Evolutionary conservation across 257 asterid genomes (phyloP).

Genomic region (Fraxinus anomala): DNA sequence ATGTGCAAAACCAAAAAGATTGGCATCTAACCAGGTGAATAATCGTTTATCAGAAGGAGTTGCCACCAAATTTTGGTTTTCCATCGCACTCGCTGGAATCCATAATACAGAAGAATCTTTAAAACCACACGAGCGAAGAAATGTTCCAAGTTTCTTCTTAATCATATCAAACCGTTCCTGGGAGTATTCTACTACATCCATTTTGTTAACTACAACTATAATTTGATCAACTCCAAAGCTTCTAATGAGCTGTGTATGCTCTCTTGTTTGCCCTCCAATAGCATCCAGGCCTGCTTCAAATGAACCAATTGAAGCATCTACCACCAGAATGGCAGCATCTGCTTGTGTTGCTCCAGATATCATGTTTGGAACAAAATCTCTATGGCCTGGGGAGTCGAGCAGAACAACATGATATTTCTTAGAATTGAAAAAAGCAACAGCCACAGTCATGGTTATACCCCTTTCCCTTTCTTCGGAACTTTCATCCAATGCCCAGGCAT

Average conservation of each 20-base stretch:
- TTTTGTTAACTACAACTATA: slow-evolving; percentile 85
- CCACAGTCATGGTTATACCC: slow-evolving; percentile 98
- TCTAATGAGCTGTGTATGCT: slow-evolving; percentile 88
- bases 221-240: slow-evolving; percentile 96
- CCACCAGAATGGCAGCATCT: slow-evolving; percentile 93
- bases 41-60: slow-evolving; percentile 47
- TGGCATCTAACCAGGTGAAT: slow-evolving; percentile 70
- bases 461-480: slow-evolving; percentile 97
- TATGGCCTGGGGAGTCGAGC: slow-evolving; percentile 98
- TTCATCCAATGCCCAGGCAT: slow-evolving; percentile 99
- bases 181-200: slow-evolving; percentile 90
- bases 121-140: slow-evolving; percentile 81
- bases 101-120: slow-evolving; percentile 75
- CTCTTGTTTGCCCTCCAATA: slow-evolving; percentile 87
- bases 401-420: slow-evolving; percentile 72
- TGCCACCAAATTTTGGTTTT: slow-evolving; percentile 78
- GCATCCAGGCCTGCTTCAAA: slow-evolving; percentile 94
- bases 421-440: slow-evolving; percentile 83
- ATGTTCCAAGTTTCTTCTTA: slow-evolving; percentile 71
- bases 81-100: slow-evolving; percentile 94
- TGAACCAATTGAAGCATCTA: slow-evolving; percentile 90
- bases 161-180: slow-evolving; percentile 72
- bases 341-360: slow-evolving; percentile 99
- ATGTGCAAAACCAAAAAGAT: background rate
- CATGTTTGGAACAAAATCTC: slow-evolving; percentile 98